phyloP scores from a whole-genome alignment of 2,329 filamentous ascomycete species.

The Aspergillus thermomutatus region DNA sequence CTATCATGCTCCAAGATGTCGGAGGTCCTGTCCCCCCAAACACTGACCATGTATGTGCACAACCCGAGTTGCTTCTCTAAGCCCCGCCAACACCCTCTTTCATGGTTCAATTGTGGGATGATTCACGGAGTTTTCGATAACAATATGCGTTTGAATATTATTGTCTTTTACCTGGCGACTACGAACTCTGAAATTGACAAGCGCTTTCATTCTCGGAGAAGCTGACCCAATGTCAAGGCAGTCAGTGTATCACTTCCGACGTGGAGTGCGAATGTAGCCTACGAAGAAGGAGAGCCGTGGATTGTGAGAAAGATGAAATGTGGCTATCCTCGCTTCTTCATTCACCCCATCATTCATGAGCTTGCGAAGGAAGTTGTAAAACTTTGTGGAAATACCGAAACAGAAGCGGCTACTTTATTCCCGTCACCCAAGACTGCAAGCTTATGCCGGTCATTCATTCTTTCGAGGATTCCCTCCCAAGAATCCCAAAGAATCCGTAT shows the following conservation, averaged over 20 bases:
- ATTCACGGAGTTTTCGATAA: not conserved
- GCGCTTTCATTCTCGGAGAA: not conserved
- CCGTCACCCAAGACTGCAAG: conserved; percentile 67
- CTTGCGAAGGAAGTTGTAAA: conserved; percentile 67
- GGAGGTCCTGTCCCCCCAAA: conserved; percentile 74
- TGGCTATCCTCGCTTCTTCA: conserved; percentile 93
- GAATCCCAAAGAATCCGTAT: conserved; percentile 52
- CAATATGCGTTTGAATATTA: not conserved
- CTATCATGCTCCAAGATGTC: conserved; percentile 41
- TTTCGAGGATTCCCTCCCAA: conserved; percentile 32
- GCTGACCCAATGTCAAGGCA: conserved; percentile 56
- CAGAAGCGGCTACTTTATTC: conserved; percentile 73
- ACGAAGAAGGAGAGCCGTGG: conserved; percentile 88
- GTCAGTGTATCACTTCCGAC: conserved; percentile 94
- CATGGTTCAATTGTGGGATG: not conserved
- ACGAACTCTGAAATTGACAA: not conserved
- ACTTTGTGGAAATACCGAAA: conserved; percentile 53
- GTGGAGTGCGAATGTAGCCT: conserved; percentile 86
- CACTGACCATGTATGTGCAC: conserved; percentile 67
- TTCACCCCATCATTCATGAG: conserved; percentile 76
- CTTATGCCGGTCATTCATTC: conserved; percentile 72
- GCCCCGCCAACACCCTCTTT: conserved; percentile 11
- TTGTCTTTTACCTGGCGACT: not conserved
- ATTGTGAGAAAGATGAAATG: conserved; percentile 81
- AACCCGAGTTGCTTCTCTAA: not conserved